A percentile compares a stretch with the other conserved stretches of the same genome.
These are phyloP conservation scores for Abrus pulchellus DNA, from an alignment of 306 rosid genomes.

Conservation along the genomic window DNA sequence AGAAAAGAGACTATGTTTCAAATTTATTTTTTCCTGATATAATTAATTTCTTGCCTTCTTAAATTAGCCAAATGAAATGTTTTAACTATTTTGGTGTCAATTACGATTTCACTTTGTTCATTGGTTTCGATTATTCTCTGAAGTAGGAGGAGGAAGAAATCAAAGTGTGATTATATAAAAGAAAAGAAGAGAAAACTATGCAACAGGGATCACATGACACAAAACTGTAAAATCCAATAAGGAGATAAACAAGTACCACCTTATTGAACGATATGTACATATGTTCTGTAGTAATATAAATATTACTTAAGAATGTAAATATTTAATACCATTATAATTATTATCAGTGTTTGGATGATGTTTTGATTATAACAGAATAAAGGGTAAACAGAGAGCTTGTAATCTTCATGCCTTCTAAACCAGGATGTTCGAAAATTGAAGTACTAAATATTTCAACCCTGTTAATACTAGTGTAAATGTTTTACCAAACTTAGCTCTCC, in stretches of 20 bases:
- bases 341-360: neutral
- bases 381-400: neutral
- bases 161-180: neutral
- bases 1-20: neutral
- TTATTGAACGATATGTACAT: neutral
- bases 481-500: neutral
- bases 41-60: constrained; percentile 18
- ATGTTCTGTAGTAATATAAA: neutral
- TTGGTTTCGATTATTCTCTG: neutral
- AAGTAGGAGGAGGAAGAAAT: neutral
- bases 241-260: neutral
- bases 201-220: neutral
- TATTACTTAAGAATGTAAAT: neutral
- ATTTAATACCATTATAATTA: neutral
- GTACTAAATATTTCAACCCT: neutral
- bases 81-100: neutral
- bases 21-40: neutral
- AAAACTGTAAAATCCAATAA: neutral
- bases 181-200: neutral
- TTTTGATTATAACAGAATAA: constrained; percentile 17
- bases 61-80: neutral
- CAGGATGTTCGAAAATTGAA: constrained; percentile 24
- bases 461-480: constrained; percentile 1
- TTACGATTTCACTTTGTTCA: neutral
- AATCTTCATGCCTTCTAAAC: constrained; percentile 36